Percentiles rank a stretch among this genome's conserved stretches.
These are phyloP conservation scores for Mycena pura DNA, from an alignment of 768 basidiomycete genomes.

Conservation along the genomic window DNA sequence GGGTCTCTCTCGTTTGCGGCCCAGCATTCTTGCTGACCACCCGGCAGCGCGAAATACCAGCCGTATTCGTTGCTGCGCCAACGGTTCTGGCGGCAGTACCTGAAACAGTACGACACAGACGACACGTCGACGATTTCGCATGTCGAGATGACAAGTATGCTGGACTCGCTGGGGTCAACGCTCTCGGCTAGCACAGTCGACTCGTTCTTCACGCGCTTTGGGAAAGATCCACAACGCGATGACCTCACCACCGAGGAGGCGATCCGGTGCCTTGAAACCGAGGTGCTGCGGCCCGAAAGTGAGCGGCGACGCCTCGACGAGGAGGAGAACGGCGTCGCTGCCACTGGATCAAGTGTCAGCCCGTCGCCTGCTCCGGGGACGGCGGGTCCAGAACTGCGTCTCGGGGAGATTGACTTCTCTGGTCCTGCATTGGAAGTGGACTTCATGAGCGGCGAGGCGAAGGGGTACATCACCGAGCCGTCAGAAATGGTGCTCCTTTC, in stretches of 20 bases:
- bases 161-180: constrained; percentile 96
- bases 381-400: constrained; percentile 49
- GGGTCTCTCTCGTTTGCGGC: constrained; percentile 20
- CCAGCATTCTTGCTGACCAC: too few relatives aligned
- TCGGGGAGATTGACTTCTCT: constrained; percentile 68
- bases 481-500: constrained; percentile 42
- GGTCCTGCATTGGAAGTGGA: constrained; percentile 52
- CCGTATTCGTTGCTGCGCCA: constrained; percentile 92
- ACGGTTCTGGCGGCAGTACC: constrained; percentile 88
- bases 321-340: constrained; percentile 49
- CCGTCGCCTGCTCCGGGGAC: constrained; percentile 56
- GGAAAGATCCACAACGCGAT: constrained; percentile 67
- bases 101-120: constrained; percentile 90
- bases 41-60: constrained; percentile 89
- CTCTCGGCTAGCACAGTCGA: constrained; percentile 80
- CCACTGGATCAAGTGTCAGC: constrained; percentile 50
- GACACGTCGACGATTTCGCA: constrained; percentile 77
- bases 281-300: constrained; percentile 72
- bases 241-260: constrained; percentile 82
- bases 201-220: constrained; percentile 77
- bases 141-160: constrained; percentile 91
- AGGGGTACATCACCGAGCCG: constrained; percentile 50
- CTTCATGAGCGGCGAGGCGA: constrained; percentile 22
- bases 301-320: constrained; percentile 74
- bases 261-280: constrained; percentile 85